Conservation (phyloP, 2,329 filamentous ascomycete species). For the Colletotrichum siamense region DNA sequence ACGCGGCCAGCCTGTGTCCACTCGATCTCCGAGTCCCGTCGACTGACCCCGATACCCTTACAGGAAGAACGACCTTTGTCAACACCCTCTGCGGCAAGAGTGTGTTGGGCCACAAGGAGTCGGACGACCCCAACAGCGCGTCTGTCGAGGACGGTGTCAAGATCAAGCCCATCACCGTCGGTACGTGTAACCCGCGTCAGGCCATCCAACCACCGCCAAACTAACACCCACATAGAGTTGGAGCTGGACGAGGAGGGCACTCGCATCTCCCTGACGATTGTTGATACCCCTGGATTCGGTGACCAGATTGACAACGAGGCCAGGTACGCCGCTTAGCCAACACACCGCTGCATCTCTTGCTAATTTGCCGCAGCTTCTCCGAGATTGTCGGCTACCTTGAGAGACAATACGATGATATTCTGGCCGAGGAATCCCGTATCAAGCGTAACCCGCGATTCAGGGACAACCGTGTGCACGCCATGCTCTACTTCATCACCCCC, state of each 20-base stretch:
- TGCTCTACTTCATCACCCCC: conserved; percentile 99
- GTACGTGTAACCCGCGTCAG: conserved; percentile 53
- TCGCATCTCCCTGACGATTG: conserved; percentile 96
- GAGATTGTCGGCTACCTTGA: conserved; percentile 99
- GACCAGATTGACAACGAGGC: conserved; percentile 99
- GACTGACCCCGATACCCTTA: conserved; percentile 17
- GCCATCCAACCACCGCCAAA: background rate
- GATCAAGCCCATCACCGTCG: conserved; percentile 98
- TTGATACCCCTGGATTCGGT: conserved; percentile 97
- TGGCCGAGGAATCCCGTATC: conserved; percentile 99
- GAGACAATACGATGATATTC: conserved; percentile 98
- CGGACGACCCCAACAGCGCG: conserved; percentile 86
- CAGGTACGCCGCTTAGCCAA: conserved; percentile 62
- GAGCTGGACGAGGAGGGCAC: conserved; percentile 98
- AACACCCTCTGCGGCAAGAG: conserved; percentile 98
- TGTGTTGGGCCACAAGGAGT: conserved; percentile 90
- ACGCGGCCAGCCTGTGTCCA: background rate
- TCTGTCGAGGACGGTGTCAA: conserved; percentile 96
- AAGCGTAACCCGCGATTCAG: conserved; percentile 99
- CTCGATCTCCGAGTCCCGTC: background rate
- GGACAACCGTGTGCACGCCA: conserved; percentile 97
- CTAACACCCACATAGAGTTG: conserved; percentile 66
- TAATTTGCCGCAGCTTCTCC: conserved; percentile 71
- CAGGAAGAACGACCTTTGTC: conserved; percentile 97
- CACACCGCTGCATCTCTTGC: background rate